These are phyloP conservation scores for Drosera capensis DNA, from an alignment of 148 eudicot species.

Conservation along the genomic window DNA sequence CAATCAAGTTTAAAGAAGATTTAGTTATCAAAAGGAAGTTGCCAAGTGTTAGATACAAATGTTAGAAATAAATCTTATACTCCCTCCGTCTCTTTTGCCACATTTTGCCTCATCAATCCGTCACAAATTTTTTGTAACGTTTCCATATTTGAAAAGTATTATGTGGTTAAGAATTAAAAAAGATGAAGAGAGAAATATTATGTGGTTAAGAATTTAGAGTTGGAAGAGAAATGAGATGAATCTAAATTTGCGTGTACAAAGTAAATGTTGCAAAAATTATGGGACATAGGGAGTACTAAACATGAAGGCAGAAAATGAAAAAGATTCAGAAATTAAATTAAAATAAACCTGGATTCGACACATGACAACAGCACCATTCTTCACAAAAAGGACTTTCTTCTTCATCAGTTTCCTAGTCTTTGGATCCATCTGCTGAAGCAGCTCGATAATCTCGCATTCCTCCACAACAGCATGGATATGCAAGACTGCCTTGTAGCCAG, in stretches of 20 bases:
- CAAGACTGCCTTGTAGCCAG: conserved; percentile 92
- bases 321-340: not conserved
- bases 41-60: not conserved
- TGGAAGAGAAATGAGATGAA: too few relatives aligned
- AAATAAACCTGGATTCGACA: conserved; percentile 78
- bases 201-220: too few relatives aligned
- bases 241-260: not conserved
- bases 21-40: not conserved
- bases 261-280: not conserved
- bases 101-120: not conserved
- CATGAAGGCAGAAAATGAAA: not conserved
- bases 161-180: too few relatives aligned
- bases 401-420: conserved; percentile 68
- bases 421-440: conserved; percentile 64
- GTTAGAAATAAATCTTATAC: not conserved
- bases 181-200: too few relatives aligned
- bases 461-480: conserved; percentile 84
- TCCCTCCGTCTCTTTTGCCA: not conserved
- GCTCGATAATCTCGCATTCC: conserved; percentile 91
- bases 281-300: not conserved
- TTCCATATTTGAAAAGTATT: too few relatives aligned
- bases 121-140: too few relatives aligned
- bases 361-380: conserved; percentile 56
- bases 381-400: conserved; percentile 72
- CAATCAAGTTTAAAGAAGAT: not conserved